phyloP scores from a whole-genome alignment of 108 stramenopile species.

The Cyclostephanos invisitatus region DNA sequence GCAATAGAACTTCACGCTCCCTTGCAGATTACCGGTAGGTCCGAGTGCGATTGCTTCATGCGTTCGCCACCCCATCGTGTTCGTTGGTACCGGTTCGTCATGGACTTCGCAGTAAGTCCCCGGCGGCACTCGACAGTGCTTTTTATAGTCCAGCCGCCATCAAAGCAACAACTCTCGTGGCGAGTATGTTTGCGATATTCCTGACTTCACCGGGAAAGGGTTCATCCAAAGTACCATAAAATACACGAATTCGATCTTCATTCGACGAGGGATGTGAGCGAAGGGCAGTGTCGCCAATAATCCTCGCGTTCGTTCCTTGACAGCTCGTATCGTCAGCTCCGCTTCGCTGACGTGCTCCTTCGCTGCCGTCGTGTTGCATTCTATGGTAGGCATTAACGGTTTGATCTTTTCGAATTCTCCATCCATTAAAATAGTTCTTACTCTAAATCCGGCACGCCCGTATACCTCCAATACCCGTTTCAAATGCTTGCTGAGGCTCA shows the following conservation, averaged over 20 bases:
- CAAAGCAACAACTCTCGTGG: constrained; percentile 4
- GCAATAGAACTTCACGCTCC: background rate
- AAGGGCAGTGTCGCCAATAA: constrained; percentile 23
- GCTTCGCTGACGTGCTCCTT: constrained; percentile 11
- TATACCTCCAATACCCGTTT: background rate
- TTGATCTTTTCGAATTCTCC: constrained; percentile 2
- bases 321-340: constrained; percentile 3
- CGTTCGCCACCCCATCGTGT: background rate
- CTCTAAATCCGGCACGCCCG: background rate
- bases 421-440: background rate
- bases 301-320: constrained; percentile 24
- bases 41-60: background rate
- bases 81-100: constrained; percentile 21
- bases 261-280: background rate
- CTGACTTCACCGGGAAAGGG: background rate
- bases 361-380: constrained; percentile 27
- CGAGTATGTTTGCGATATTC: background rate
- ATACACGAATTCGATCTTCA: background rate
- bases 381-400: constrained; percentile 6
- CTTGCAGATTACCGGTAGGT: background rate
- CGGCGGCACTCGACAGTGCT: constrained; percentile 13
- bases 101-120: constrained; percentile 19
- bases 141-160: constrained; percentile 9
- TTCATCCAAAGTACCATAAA: background rate
- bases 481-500: constrained; percentile 10